These are phyloP conservation scores for Penicillium roqueforti DNA, from an alignment of 495 filamentous ascomycete genomes.

Conservation along the genomic window DNA sequence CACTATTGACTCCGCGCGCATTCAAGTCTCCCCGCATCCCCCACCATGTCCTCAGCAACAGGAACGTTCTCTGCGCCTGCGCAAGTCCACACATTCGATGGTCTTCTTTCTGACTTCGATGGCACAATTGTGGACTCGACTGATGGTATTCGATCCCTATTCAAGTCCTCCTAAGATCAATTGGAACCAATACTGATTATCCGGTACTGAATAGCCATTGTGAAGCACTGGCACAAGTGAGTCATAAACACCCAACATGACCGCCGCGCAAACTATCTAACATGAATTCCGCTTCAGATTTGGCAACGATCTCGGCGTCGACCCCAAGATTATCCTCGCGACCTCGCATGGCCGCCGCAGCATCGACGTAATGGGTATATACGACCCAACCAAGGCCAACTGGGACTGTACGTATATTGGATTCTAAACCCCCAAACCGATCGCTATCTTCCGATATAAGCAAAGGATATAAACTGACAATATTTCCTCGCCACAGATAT, in stretches of 20 bases:
- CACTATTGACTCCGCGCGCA: background rate
- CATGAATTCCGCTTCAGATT: slow-evolving; percentile 48
- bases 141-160: slow-evolving; percentile 28
- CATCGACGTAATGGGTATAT: slow-evolving; percentile 72
- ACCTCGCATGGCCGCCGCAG: slow-evolving; percentile 85
- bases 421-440: background rate
- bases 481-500: slow-evolving; percentile 56
- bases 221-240: slow-evolving; percentile 88
- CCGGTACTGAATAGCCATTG: slow-evolving; percentile 59
- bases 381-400: slow-evolving; percentile 76
- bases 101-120: slow-evolving; percentile 89
- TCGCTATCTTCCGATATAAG: background rate
- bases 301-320: slow-evolving; percentile 75
- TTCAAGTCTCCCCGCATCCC: slow-evolving; percentile 11
- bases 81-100: slow-evolving; percentile 62
- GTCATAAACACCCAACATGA: slow-evolving; percentile 14
- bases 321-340: slow-evolving; percentile 73
- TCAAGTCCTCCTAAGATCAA: background rate
- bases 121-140: slow-evolving; percentile 52
- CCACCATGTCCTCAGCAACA: slow-evolving; percentile 31
- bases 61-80: slow-evolving; percentile 56
- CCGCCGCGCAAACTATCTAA: background rate
- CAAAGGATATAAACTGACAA: slow-evolving; percentile 1
- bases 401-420: slow-evolving; percentile 71
- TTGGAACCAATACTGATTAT: slow-evolving; percentile 8